These are phyloP conservation scores for Tylopilus subfusipes DNA, from an alignment of 768 basidiomycete genomes.

Conservation along the genomic window DNA sequence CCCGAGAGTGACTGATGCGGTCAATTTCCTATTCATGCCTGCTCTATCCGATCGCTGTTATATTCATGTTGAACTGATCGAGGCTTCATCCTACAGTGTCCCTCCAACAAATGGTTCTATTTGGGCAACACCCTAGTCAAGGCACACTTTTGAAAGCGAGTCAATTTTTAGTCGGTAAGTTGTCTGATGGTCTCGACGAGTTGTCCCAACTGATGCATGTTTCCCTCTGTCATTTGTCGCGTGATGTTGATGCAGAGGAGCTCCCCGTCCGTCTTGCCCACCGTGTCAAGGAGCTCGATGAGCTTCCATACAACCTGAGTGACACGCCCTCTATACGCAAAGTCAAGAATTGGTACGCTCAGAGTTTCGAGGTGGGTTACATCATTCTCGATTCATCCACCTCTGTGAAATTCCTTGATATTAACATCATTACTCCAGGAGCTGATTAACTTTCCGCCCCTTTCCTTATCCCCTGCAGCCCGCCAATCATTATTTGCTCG, in stretches of 20 bases:
- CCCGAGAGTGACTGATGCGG: neutral
- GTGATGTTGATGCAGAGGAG: slow-evolving; percentile 6
- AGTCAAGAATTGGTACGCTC: slow-evolving; percentile 20
- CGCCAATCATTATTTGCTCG: slow-evolving; percentile 12
- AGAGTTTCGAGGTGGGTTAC: slow-evolving; percentile 15
- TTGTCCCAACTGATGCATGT: neutral
- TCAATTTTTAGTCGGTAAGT: slow-evolving; percentile 16
- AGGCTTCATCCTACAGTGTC: slow-evolving; percentile 4
- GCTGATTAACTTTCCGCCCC: slow-evolving; percentile 9
- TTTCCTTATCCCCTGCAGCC: slow-evolving; percentile 13
- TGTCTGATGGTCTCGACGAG: neutral
- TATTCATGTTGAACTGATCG: slow-evolving; percentile 5
- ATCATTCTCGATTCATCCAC: neutral
- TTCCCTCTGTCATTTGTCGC: neutral
- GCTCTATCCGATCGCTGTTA: neutral
- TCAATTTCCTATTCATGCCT: neutral
- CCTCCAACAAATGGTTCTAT: slow-evolving; percentile 17
- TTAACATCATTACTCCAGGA: slow-evolving; percentile 4
- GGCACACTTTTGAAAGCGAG: slow-evolving; percentile 16
- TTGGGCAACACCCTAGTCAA: slow-evolving; percentile 18
- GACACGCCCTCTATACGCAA: slow-evolving; percentile 19
- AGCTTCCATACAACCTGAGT: slow-evolving; percentile 15
- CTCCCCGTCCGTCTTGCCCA: slow-evolving; percentile 17
- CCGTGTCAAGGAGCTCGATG: slow-evolving; percentile 18
- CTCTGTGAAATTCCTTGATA: neutral